A percentile compares a stretch with the other conserved stretches of the same genome.
Conservation (phyloP, 176 grass and related monocot species). For the Oryza coarctata region DNA sequence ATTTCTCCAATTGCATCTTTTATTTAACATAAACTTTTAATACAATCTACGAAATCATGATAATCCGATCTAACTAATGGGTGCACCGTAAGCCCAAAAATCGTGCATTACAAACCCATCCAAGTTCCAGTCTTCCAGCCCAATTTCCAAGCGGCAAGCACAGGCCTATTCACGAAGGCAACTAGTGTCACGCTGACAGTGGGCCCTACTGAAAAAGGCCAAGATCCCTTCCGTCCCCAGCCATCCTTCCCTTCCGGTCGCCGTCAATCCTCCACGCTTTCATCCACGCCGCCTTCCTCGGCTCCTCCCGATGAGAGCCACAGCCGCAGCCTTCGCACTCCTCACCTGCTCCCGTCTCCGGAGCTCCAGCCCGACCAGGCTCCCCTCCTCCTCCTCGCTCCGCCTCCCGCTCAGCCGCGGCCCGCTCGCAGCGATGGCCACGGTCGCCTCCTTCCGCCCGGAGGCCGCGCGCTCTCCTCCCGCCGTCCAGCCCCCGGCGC, state of each 20-base stretch:
- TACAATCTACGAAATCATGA: no score
- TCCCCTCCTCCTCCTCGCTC: background rate
- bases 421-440: slow-evolving; percentile 46
- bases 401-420: background rate
- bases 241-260: background rate
- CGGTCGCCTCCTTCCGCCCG: slow-evolving; percentile 38
- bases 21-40: no score
- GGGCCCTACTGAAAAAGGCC: background rate
- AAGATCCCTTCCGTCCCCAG: background rate
- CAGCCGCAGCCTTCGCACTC: slow-evolving; percentile 37
- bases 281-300: background rate
- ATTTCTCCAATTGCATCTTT: no score
- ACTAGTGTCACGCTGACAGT: background rate
- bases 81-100: no score
- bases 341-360: slow-evolving; percentile 29
- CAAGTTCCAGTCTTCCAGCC: no score
- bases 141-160: no score
- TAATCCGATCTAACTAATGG: no score
- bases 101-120: no score
- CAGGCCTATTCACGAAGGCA: no score
- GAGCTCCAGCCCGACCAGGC: background rate
- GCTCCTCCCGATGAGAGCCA: slow-evolving; percentile 20
- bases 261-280: slow-evolving; percentile 36
- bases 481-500: slow-evolving; percentile 46
- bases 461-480: slow-evolving; percentile 61